Percentiles rank a stretch among this genome's conserved stretches.
Evolutionary conservation across 1,284 basidiomycete species (phyloP).

Genomic region (Ustilago trichophora): DNA sequence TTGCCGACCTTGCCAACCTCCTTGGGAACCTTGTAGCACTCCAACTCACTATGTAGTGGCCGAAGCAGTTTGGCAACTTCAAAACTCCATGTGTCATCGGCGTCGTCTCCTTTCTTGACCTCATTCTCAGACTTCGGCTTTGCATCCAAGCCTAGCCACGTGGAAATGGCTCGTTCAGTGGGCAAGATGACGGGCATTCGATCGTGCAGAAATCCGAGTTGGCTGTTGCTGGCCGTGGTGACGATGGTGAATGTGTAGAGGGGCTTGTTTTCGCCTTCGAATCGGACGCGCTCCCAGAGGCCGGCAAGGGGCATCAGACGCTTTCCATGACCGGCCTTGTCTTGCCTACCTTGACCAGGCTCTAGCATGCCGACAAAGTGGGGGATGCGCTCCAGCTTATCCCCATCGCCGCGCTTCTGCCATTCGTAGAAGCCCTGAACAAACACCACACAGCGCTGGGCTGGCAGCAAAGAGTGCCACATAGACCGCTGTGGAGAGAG

Average conservation of each 20-base stretch:
- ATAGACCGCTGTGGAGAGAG: slow-evolving; percentile 64
- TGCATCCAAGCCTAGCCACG: slow-evolving; percentile 78
- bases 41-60: slow-evolving; percentile 73
- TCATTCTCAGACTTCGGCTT: slow-evolving; percentile 7
- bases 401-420: slow-evolving; percentile 38
- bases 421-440: slow-evolving; percentile 64
- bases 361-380: slow-evolving; percentile 87
- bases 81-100: slow-evolving; percentile 67
- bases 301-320: slow-evolving; percentile 86
- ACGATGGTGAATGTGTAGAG: slow-evolving; percentile 88
- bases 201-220: slow-evolving; percentile 74
- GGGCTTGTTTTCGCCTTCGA: slow-evolving; percentile 71
- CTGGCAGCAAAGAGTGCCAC: slow-evolving; percentile 40
- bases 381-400: slow-evolving; percentile 39
- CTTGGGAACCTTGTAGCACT: slow-evolving; percentile 87
- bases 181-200: slow-evolving; percentile 89
- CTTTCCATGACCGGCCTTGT: slow-evolving; percentile 73
- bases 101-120: slow-evolving; percentile 19
- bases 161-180: slow-evolving; percentile 72
- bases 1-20: slow-evolving; percentile 91
- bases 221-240: slow-evolving; percentile 73
- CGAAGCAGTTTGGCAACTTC: slow-evolving; percentile 74
- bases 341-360: slow-evolving; percentile 70
- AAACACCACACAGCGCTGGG: slow-evolving; percentile 60
- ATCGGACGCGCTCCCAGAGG: slow-evolving; percentile 78